Evolutionary conservation across 2,329 filamentous ascomycete genomes (phyloP).

Genomic region (Trichophyton mentagrophytes): DNA sequence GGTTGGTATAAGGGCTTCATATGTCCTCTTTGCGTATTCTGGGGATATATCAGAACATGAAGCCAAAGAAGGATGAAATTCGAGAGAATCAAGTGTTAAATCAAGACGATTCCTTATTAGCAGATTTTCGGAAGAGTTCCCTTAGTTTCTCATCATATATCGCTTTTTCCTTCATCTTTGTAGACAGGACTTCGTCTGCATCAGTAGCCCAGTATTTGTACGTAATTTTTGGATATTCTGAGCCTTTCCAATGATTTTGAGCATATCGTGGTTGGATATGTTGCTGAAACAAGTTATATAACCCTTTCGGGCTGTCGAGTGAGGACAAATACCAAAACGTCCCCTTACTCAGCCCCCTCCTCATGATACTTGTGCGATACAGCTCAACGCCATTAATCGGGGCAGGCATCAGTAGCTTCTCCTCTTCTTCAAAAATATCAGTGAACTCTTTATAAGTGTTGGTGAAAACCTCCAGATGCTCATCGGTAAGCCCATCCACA

Average conservation of each 20-base stretch:
- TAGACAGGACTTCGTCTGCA: conserved; percentile 8
- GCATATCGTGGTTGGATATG: conserved; percentile 16
- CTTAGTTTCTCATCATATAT: conserved; percentile 12
- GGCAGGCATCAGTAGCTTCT: background rate
- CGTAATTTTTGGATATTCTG: conserved; percentile 12
- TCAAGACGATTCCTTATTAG: background rate
- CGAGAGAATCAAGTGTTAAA: no score
- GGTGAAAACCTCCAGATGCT: background rate
- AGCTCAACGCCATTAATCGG: background rate
- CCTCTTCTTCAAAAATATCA: conserved; percentile 8
- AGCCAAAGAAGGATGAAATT: no score
- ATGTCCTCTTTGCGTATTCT: no score
- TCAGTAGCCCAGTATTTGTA: conserved; percentile 13
- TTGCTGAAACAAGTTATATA: conserved; percentile 16
- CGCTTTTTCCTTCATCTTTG: conserved; percentile 13
- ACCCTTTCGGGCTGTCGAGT: conserved; percentile 15
- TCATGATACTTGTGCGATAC: conserved; percentile 5
- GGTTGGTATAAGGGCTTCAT: no score
- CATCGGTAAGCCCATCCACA: conserved; percentile 12
- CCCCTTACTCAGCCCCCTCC: conserved; percentile 15
- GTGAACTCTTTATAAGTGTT: conserved; percentile 10
- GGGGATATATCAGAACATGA: no score
- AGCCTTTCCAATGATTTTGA: background rate
- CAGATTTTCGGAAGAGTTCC: background rate
- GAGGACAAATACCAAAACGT: conserved; percentile 18